These are phyloP conservation scores for Penicillium macrosclerotiorum DNA, from an alignment of 495 filamentous ascomycete species.

Conservation along the genomic window DNA sequence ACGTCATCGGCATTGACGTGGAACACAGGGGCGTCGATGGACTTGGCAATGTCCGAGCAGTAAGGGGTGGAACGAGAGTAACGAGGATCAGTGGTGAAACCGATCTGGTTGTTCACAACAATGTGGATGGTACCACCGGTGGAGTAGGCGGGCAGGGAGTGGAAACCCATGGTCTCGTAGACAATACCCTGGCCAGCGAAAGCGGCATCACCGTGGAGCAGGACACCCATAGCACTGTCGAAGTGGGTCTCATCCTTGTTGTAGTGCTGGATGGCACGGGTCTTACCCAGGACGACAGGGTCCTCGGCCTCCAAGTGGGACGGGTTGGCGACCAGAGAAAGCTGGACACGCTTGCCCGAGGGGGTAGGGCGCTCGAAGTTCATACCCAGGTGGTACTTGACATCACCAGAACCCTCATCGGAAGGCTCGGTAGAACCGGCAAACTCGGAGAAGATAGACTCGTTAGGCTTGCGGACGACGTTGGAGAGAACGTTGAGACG, in stretches of 20 bases:
- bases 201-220: conserved; percentile 95
- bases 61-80: conserved; percentile 96
- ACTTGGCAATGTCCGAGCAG: conserved; percentile 98
- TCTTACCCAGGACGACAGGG: conserved; percentile 95
- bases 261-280: conserved; percentile 97
- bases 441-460: conserved; percentile 99
- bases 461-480: conserved; percentile 97
- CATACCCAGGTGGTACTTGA: conserved; percentile 99
- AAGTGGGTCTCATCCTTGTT: conserved; percentile 91
- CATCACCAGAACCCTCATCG: conserved; percentile 96
- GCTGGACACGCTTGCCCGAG: conserved; percentile 96
- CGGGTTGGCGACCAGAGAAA: conserved; percentile 96
- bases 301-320: conserved; percentile 99
- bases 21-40: conserved; percentile 97
- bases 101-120: conserved; percentile 99
- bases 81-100: conserved; percentile 98
- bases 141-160: conserved; percentile 89
- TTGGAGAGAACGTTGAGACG: conserved; percentile 98
- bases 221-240: conserved; percentile 86
- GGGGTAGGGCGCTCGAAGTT: conserved; percentile 99
- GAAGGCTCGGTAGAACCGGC: conserved; percentile 81
- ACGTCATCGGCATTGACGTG: conserved; percentile 99
- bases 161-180: conserved; percentile 98
- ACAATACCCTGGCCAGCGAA: conserved; percentile 96
- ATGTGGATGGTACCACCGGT: conserved; percentile 97